Evolutionary conservation across 2,329 filamentous ascomycete species (phyloP).

Genomic region (Clathrospora elynae): DNA sequence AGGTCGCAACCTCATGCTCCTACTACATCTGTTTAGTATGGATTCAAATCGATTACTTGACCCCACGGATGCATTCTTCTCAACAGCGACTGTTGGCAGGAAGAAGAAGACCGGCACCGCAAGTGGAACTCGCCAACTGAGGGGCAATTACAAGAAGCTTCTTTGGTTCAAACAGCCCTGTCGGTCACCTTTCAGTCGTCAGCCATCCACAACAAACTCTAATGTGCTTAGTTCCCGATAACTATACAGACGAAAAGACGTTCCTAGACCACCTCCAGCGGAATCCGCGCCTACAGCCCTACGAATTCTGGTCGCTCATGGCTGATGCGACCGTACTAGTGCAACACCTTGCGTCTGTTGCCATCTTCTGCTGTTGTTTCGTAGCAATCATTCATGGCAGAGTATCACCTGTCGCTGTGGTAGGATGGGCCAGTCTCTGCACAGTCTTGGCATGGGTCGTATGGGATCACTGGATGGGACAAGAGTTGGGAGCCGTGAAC

Average conservation of each 20-base stretch:
- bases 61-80: constrained; percentile 18
- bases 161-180: constrained; percentile 97
- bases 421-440: constrained; percentile 79
- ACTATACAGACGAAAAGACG: constrained; percentile 95
- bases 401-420: constrained; percentile 87
- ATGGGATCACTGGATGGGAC: constrained; percentile 88
- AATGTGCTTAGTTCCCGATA: constrained; percentile 76
- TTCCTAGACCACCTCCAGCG: constrained; percentile 95
- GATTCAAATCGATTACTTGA: constrained; percentile 20
- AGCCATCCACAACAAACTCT: constrained; percentile 5
- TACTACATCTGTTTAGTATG: constrained; percentile 14
- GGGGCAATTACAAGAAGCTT: constrained; percentile 88
- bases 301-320: constrained; percentile 97
- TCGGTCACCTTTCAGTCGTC: constrained; percentile 51
- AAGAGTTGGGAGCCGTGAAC: constrained; percentile 63
- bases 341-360: constrained; percentile 93
- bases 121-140: constrained; percentile 70
- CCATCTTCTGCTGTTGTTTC: constrained; percentile 93
- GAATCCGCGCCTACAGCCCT: constrained; percentile 90
- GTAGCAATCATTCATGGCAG: constrained; percentile 85
- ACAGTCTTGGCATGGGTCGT: constrained; percentile 88
- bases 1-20: no score
- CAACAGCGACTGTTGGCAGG: constrained; percentile 23
- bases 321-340: constrained; percentile 95
- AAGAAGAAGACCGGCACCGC: constrained; percentile 61